Conservation (phyloP, 2,329 filamentous ascomycete species). For the Ilyonectria mors-panacis region DNA sequence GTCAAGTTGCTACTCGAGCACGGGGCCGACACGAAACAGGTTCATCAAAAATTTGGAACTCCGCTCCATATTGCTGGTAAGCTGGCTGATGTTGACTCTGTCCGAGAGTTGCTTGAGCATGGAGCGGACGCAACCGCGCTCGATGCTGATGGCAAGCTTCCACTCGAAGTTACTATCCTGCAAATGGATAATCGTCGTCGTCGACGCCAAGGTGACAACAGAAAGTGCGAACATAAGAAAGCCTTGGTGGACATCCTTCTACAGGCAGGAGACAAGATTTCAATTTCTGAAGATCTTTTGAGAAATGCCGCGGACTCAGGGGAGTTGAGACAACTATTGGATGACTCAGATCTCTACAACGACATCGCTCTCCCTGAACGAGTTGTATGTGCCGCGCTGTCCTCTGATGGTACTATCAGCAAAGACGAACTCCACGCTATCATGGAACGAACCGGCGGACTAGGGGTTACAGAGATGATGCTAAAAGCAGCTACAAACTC, state of each 20-base stretch:
- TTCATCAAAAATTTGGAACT: neutral
- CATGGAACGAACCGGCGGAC: neutral
- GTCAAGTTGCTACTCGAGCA: neutral
- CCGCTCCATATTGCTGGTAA: slow-evolving; percentile 3
- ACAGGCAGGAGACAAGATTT: neutral
- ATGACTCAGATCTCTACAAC: neutral
- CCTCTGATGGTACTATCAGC: neutral
- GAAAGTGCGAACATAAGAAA: neutral
- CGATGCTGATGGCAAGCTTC: neutral
- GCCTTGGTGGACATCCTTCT: neutral
- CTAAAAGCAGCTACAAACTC: neutral
- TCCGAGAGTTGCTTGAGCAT: neutral
- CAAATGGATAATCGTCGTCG: neutral
- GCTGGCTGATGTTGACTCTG: neutral
- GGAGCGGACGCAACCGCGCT: neutral
- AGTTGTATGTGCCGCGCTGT: neutral
- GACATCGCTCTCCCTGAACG: neutral
- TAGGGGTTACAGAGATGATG: neutral
- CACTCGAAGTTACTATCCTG: neutral
- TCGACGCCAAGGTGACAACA: neutral
- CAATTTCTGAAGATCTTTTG: neutral
- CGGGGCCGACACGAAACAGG: neutral
- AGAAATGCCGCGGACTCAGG: neutral
- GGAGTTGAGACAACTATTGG: neutral
- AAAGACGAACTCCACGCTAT: neutral